Evolutionary conservation across 2,329 filamentous ascomycete genomes (phyloP).

Genomic region (Aspergillus vadensis): DNA sequence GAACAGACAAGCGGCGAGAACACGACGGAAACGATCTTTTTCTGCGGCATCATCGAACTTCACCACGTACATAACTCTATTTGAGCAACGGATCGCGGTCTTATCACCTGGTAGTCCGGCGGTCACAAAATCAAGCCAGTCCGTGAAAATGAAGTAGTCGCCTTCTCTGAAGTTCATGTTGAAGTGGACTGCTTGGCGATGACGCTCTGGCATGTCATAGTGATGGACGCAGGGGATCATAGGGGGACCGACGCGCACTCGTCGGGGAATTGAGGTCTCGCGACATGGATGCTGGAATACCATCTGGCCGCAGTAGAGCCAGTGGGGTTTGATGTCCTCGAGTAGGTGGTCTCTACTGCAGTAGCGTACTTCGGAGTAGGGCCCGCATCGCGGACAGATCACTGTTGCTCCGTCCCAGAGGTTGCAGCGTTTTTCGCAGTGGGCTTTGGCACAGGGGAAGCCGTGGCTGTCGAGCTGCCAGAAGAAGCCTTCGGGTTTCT

Average conservation of each 20-base stretch:
- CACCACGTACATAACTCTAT: conserved; percentile 22
- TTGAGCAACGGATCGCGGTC: conserved; percentile 26
- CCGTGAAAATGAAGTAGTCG: conserved; percentile 42
- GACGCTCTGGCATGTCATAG: conserved; percentile 39
- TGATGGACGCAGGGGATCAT: conserved; percentile 30
- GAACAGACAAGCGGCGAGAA: conserved; percentile 36
- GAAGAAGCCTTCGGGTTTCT: conserved; percentile 26
- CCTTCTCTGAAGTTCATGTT: conserved; percentile 24
- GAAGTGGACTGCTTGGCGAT: conserved; percentile 39
- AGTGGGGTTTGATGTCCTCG: conserved; percentile 40
- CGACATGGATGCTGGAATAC: conserved; percentile 26
- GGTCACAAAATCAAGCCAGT: conserved; percentile 23
- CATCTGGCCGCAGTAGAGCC: conserved; percentile 28
- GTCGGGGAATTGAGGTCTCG: conserved; percentile 23
- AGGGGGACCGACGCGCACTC: conserved; percentile 24
- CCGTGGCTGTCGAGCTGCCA: conserved; percentile 54
- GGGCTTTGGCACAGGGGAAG: conserved; percentile 41
- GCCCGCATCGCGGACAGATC: conserved; percentile 45
- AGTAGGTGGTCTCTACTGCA: conserved; percentile 41
- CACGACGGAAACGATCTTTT: conserved; percentile 39
- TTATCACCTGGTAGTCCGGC: conserved; percentile 16
- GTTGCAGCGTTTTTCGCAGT: conserved; percentile 35
- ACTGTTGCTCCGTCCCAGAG: conserved; percentile 33
- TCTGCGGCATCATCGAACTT: conserved; percentile 27
- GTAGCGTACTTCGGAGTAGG: conserved; percentile 42